These are phyloP conservation scores for Mayamaea pseudoterrestris DNA, from an alignment of 108 stramenopile species.

Conservation along the genomic window DNA sequence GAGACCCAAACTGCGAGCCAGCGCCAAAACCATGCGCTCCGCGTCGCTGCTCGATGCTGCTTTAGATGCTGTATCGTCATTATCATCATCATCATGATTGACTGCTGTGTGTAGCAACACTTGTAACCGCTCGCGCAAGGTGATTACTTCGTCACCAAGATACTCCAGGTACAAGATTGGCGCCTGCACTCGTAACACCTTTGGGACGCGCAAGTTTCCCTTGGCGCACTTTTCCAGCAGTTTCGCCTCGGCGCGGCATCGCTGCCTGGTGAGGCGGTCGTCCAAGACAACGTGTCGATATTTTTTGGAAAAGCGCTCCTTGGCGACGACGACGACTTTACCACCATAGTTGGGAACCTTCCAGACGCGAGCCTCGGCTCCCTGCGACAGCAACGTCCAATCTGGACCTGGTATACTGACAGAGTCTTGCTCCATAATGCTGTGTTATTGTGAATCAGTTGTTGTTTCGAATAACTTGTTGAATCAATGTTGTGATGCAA, in stretches of 20 bases:
- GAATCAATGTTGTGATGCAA: too few relatives aligned
- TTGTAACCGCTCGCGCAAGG: conserved; percentile 45
- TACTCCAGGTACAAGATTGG: conserved; percentile 56
- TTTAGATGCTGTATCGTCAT: neutral
- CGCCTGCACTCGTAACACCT: conserved; percentile 14
- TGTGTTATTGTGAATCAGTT: neutral
- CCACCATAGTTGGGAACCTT: conserved; percentile 16
- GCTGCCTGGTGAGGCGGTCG: conserved; percentile 72
- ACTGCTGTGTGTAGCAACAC: neutral
- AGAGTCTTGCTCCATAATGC: conserved; percentile 2
- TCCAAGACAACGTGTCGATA: conserved; percentile 92
- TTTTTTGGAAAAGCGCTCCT: conserved; percentile 89
- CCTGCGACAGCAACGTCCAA: conserved; percentile 66
- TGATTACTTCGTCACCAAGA: conserved; percentile 45
- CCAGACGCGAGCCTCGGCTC: conserved; percentile 80
- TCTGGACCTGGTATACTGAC: too few relatives aligned
- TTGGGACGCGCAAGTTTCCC: conserved; percentile 24
- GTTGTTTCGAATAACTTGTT: neutral
- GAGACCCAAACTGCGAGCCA: conserved; percentile 52
- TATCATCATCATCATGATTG: neutral
- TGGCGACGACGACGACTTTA: conserved; percentile 18
- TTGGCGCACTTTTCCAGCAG: conserved; percentile 23
- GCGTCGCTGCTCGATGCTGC: conserved; percentile 1
- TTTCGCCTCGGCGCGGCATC: conserved; percentile 52
- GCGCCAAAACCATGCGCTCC: conserved; percentile 1